These are phyloP conservation scores for Cylindrotheca closterium DNA, from an alignment of 108 stramenopile species.

Conservation along the genomic window DNA sequence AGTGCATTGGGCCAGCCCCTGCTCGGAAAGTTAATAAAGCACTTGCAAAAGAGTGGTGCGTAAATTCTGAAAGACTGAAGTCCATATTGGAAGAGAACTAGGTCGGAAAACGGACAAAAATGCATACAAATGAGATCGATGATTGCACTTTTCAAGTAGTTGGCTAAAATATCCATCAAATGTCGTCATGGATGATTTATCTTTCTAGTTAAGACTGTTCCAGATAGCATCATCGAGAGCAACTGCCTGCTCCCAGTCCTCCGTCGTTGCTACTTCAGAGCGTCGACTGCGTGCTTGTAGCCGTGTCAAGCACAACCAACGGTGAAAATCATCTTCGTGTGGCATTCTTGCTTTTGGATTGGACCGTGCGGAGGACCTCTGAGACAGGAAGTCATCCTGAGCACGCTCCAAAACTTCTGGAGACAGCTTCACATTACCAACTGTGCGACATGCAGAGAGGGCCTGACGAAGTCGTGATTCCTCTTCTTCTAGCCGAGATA, in stretches of 20 bases:
- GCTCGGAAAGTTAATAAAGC: conserved; percentile 10
- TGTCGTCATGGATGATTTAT: not conserved
- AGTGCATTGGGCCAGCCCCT: conserved; percentile 6
- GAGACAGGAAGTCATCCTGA: conserved; percentile 51
- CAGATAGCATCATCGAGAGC: conserved; percentile 35
- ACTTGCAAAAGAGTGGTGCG: conserved; percentile 38
- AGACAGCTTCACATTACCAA: conserved; percentile 18
- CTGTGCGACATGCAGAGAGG: not conserved
- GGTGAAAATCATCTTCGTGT: conserved; percentile 60
- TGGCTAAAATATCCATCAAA: not conserved
- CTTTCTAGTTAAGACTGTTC: not conserved
- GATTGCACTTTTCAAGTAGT: not conserved
- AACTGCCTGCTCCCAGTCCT: conserved; percentile 41
- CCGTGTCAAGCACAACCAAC: conserved; percentile 56
- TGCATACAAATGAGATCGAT: no score
- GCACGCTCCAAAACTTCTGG: conserved; percentile 28
- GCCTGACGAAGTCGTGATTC: not conserved
- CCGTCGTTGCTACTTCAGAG: conserved; percentile 15
- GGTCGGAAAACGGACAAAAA: not conserved
- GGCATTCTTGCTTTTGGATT: conserved; percentile 3
- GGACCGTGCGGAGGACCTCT: conserved; percentile 19
- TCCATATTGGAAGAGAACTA: not conserved
- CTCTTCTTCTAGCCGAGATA: conserved; percentile 5
- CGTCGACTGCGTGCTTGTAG: conserved; percentile 37
- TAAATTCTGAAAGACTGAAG: conserved; percentile 22